Percentiles rank a stretch among this genome's conserved stretches.
Evolutionary conservation across 352 stramenopile genomes (phyloP).

Genomic region (Phytopythium cucurbitacearum): DNA sequence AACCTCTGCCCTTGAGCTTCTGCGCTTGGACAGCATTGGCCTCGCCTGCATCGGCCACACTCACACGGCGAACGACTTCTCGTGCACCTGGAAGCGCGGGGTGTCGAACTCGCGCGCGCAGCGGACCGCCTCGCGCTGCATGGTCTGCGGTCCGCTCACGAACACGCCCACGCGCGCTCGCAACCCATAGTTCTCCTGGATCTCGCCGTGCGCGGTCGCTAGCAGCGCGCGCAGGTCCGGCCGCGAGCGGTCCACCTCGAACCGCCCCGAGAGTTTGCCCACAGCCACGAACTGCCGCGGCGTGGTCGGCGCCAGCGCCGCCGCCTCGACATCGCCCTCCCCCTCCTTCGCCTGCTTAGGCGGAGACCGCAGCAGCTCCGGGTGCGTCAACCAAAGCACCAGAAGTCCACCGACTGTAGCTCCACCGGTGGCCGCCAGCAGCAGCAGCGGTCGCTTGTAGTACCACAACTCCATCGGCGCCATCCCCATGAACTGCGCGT

Average conservation of each 20-base stretch:
- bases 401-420: slow-evolving; percentile 16
- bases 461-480: slow-evolving; percentile 25
- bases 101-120: slow-evolving; percentile 24
- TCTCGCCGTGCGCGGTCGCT: slow-evolving; percentile 32
- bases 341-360: slow-evolving; percentile 42
- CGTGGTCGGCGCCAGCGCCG: slow-evolving; percentile 26
- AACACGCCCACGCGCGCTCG: slow-evolving; percentile 34
- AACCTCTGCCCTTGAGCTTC: too few relatives aligned
- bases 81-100: slow-evolving; percentile 30
- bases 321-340: slow-evolving; percentile 21
- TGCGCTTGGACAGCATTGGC: background rate
- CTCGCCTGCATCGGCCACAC: background rate
- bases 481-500: slow-evolving; percentile 4
- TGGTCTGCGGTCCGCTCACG: slow-evolving; percentile 34
- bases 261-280: slow-evolving; percentile 16
- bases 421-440: slow-evolving; percentile 19
- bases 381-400: too few relatives aligned
- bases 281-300: slow-evolving; percentile 17
- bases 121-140: slow-evolving; percentile 28
- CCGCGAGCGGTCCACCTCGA: slow-evolving; percentile 32
- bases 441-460: slow-evolving; percentile 28
- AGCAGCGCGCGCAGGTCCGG: slow-evolving; percentile 32
- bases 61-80: slow-evolving; percentile 53
- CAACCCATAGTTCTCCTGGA: slow-evolving; percentile 44
- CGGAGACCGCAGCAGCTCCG: background rate